phyloP scores from a whole-genome alignment of 352 stramenopile genomes.

The Peronosclerospora sorghi region DNA sequence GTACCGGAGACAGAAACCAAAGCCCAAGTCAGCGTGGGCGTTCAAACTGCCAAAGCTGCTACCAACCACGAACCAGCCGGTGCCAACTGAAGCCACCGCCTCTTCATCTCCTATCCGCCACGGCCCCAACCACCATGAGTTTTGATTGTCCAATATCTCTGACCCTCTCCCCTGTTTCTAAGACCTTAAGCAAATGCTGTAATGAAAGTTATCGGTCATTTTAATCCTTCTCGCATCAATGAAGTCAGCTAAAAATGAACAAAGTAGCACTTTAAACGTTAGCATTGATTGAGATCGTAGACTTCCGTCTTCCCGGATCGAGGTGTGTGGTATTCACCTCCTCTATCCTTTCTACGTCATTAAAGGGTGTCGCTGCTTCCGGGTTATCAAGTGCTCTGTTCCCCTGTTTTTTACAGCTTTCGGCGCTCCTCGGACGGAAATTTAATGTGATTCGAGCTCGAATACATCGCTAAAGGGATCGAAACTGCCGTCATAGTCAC shows the following conservation, averaged over 20 bases:
- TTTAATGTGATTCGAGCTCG: slow-evolving; percentile 54
- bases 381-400: too few species aligned
- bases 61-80: slow-evolving; percentile 11
- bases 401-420: slow-evolving; percentile 40
- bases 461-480: slow-evolving; percentile 49
- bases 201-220: slow-evolving; percentile 16
- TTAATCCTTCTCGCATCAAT: too few species aligned
- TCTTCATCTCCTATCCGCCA: slow-evolving; percentile 29
- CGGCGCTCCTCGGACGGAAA: slow-evolving; percentile 61
- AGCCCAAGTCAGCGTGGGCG: slow-evolving; percentile 27
- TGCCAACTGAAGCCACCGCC: slow-evolving; percentile 14
- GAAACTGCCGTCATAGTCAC: slow-evolving; percentile 34
- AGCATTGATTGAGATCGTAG: too few species aligned
- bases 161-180: slow-evolving; percentile 7
- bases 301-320: too few species aligned
- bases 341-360: too few species aligned
- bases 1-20: slow-evolving; percentile 25
- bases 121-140: slow-evolving; percentile 43
- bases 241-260: background rate
- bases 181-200: slow-evolving; percentile 18
- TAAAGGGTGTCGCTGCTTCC: too few species aligned
- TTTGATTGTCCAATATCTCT: slow-evolving; percentile 21
- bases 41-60: slow-evolving; percentile 36
- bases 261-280: slow-evolving; percentile 6
- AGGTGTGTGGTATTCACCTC: too few species aligned